phyloP scores from a whole-genome alignment of 805 yeast species.

The Candida ortonii region DNA sequence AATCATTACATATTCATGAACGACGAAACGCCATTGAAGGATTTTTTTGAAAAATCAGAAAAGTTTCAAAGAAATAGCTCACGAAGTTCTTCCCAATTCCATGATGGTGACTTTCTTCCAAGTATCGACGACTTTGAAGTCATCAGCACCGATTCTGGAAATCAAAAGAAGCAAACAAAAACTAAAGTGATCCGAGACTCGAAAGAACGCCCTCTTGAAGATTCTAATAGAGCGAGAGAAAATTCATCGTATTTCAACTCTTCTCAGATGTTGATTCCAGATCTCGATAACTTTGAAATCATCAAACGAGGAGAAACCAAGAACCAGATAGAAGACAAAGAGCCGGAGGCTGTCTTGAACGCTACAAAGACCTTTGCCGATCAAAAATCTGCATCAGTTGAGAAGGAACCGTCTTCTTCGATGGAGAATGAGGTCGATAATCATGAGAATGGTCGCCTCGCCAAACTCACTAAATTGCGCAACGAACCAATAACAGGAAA shows the following conservation, averaged over 20 bases:
- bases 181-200: neutral
- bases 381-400: too few relatives aligned
- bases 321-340: constrained; percentile 1
- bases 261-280: constrained; percentile 12
- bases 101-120: constrained; percentile 5
- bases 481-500: too few relatives aligned
- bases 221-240: neutral
- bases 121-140: constrained; percentile 10
- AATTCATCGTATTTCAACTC: constrained; percentile 1
- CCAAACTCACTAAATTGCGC: too few relatives aligned
- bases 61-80: too few relatives aligned
- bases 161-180: neutral
- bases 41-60: too few relatives aligned
- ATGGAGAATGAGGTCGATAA: too few relatives aligned
- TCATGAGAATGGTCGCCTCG: too few relatives aligned
- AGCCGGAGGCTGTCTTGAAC: neutral
- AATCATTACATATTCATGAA: too few relatives aligned
- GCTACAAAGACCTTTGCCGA: too few relatives aligned
- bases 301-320: constrained; percentile 2
- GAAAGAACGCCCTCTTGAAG: neutral
- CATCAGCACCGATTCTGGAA: constrained; percentile 2
- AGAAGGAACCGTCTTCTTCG: too few relatives aligned
- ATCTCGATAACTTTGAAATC: constrained; percentile 16
- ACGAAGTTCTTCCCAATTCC: too few relatives aligned
- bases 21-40: too few relatives aligned